Percentiles rank a stretch among this genome's conserved stretches.
phyloP scores from a whole-genome alignment of 1,284 basidiomycete genomes.

The Cutaneotrichosporon mucoides region DNA sequence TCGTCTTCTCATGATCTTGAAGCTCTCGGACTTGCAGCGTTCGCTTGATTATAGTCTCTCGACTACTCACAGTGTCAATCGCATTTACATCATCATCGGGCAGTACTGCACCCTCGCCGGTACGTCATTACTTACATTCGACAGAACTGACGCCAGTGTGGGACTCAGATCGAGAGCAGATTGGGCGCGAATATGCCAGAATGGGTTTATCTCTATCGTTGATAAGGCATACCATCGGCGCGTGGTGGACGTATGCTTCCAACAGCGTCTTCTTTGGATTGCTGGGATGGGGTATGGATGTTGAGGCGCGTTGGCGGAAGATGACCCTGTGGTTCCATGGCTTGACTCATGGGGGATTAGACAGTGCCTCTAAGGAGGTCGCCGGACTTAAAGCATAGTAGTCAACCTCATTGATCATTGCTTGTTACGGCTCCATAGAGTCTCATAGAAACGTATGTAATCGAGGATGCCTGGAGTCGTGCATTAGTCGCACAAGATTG shows the following conservation, averaged over 20 bases:
- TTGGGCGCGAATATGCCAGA: slow-evolving; percentile 10
- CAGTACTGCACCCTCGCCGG: slow-evolving; percentile 68
- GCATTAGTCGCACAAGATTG: too few species aligned
- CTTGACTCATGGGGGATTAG: slow-evolving; percentile 33
- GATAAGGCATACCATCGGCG: slow-evolving; percentile 15
- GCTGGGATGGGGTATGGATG: slow-evolving; percentile 58
- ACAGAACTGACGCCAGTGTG: slow-evolving; percentile 60
- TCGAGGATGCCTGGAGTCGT: too few species aligned
- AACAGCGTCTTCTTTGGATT: slow-evolving; percentile 35
- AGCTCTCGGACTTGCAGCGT: slow-evolving; percentile 65
- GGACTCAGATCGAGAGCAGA: slow-evolving; percentile 59
- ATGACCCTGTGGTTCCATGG: slow-evolving; percentile 60
- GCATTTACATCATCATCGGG: slow-evolving; percentile 87
- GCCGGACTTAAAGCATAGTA: slow-evolving; percentile 30
- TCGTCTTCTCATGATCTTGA: slow-evolving; percentile 47
- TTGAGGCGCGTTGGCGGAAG: slow-evolving; percentile 60
- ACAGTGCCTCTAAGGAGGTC: slow-evolving; percentile 32
- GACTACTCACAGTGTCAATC: slow-evolving; percentile 60
- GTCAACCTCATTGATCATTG: too few species aligned
- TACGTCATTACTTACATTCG: slow-evolving; percentile 10
- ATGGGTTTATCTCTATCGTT: slow-evolving; percentile 26
- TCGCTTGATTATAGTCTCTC: slow-evolving; percentile 54
- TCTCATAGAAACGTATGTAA: not conserved
- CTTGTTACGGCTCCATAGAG: too few species aligned
- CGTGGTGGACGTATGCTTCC: slow-evolving; percentile 28